These are phyloP conservation scores for Acmispon strigosus DNA, from an alignment of 306 rosid species.

Conservation along the genomic window DNA sequence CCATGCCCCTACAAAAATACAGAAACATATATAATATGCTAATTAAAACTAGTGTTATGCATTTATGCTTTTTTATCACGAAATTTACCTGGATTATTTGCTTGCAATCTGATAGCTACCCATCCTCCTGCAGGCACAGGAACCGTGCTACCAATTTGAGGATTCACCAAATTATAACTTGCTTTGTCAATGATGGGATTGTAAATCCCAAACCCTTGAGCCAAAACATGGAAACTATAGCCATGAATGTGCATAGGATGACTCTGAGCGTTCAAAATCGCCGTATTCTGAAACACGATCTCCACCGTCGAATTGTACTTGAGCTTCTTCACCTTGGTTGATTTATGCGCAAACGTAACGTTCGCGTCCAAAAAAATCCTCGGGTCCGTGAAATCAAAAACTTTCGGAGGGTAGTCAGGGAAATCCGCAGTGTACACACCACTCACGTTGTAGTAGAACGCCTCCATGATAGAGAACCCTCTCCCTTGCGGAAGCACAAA, in stretches of 20 bases:
- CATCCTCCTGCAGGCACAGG: conserved; percentile 49
- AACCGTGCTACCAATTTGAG: conserved; percentile 40
- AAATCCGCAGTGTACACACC: conserved; percentile 46
- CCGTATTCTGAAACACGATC: conserved; percentile 53
- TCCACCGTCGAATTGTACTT: conserved; percentile 53
- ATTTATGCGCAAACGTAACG: conserved; percentile 33
- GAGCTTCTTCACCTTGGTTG: conserved; percentile 42
- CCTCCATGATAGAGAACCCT: conserved; percentile 36
- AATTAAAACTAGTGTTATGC: neutral
- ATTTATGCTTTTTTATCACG: neutral
- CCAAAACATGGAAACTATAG: conserved; percentile 7
- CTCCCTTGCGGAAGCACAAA: conserved; percentile 29
- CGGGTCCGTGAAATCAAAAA: conserved; percentile 38
- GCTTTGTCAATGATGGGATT: conserved; percentile 2
- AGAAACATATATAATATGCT: neutral
- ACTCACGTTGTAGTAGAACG: conserved; percentile 3
- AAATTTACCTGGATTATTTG: conserved; percentile 13
- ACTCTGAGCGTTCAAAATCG: conserved; percentile 11
- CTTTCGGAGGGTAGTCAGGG: conserved; percentile 33
- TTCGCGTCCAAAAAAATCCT: neutral
- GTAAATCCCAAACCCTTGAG: conserved; percentile 30
- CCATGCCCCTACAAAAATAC: conserved; percentile 19
- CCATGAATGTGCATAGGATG: conserved; percentile 21
- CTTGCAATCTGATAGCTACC: conserved; percentile 46
- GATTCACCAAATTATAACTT: conserved; percentile 38